These are phyloP conservation scores for Xenosphaeropsis pyriputrescens DNA, from an alignment of 2,329 filamentous ascomycete species.

Conservation along the genomic window DNA sequence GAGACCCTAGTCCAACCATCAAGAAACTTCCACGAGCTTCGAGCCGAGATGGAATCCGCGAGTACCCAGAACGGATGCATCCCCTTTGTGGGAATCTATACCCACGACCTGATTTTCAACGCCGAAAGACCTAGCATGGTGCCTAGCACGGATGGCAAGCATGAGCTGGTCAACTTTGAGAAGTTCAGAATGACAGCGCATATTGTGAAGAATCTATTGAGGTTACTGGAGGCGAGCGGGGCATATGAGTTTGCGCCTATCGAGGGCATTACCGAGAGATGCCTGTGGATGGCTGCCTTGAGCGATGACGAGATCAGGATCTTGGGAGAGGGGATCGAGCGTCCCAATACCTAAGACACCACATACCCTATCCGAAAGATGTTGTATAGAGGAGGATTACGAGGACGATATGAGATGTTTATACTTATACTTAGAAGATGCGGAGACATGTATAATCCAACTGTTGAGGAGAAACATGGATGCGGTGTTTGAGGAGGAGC, in stretches of 20 bases:
- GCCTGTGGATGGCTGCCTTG: constrained; percentile 72
- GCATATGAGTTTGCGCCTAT: constrained; percentile 61
- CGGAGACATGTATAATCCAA: background rate
- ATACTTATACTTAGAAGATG: too few relatives aligned
- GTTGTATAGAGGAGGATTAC: background rate
- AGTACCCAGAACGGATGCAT: constrained; percentile 58
- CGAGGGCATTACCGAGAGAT: constrained; percentile 64
- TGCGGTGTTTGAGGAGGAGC: background rate
- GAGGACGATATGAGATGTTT: background rate
- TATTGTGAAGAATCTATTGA: constrained; percentile 65
- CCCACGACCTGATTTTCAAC: constrained; percentile 71
- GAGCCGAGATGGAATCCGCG: constrained; percentile 63
- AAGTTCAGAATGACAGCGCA: constrained; percentile 61
- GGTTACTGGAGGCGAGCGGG: constrained; percentile 66
- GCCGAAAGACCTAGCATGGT: constrained; percentile 66
- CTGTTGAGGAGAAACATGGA: background rate
- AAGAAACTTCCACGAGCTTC: constrained; percentile 62
- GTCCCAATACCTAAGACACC: background rate
- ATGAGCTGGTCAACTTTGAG: constrained; percentile 72
- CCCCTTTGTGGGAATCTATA: constrained; percentile 73
- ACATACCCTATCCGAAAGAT: background rate
- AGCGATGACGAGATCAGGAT: constrained; percentile 59
- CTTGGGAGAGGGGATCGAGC: constrained; percentile 15
- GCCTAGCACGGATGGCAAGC: constrained; percentile 46
- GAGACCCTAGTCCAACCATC: constrained; percentile 63